Evolutionary conservation across 2,329 filamentous ascomycete genomes (phyloP), one percentile per base, ranked within the genome.

Genomic region (Trichoderma asperellum): DNA sequence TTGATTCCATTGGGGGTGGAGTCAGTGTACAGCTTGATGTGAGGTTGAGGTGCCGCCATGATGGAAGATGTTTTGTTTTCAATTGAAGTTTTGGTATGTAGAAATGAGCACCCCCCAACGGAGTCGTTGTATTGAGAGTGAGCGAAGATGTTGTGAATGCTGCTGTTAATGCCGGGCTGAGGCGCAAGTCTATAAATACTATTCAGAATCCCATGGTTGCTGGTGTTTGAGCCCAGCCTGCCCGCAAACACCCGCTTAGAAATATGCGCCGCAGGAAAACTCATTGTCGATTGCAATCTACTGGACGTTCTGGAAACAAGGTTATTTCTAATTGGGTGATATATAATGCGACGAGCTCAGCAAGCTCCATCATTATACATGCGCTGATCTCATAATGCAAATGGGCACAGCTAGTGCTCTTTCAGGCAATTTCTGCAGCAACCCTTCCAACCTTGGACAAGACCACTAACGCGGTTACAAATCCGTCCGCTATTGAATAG

Each of bases 1-100:
- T 64, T 64, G 11, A 64, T 64, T 10, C 61, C 61, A 18, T 64
- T 64, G 16, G 61, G 61, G 2, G 61, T 64, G 27, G 61, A 64
- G 21, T 64, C 61, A 6, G 61, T 64, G 49, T 64, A 64, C 8
- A 64, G 34, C 61, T 43, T 64, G 61, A 64, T 64, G 29, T 64
- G 61, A 8, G 61, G 61, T 56, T 56, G 61, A 43, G 49, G 61
- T 21, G 49, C 34, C 49, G 55, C 55, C 21, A 18, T 43, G 11
- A 18, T 4, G 37, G 14, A 40, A 27, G 40, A 43, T 43, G 16
- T n/a, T 10, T 32, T 21, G 18, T 11, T 11, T 27, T 18, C 18
- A n/a, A 14, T 21, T 56, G 47, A 40, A 10, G 14, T 8, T 14
- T 24, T 55, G 7, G n/a, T 62, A 14, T 35, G 40, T 4, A 8